Conservation (phyloP, 2,329 filamentous ascomycete genomes). For the Colletotrichum sp. region DNA sequence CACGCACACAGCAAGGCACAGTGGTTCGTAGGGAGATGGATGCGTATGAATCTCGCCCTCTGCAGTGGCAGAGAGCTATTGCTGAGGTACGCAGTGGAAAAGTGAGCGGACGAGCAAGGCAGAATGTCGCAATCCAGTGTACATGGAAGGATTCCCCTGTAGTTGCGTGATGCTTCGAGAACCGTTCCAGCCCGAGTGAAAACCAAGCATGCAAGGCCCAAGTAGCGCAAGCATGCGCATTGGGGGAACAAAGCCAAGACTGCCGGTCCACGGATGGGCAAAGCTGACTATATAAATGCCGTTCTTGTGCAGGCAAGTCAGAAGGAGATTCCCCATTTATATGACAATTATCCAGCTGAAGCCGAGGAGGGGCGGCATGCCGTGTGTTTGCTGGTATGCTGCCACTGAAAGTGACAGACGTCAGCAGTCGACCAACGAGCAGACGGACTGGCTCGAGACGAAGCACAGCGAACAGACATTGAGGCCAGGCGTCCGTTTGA, state of each 20-base stretch:
- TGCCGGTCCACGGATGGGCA: not conserved
- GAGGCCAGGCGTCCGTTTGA: not conserved
- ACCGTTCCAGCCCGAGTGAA: not conserved
- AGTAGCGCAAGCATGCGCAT: not conserved
- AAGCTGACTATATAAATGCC: not conserved
- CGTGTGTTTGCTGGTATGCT: not conserved
- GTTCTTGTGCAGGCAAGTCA: too few relatives aligned
- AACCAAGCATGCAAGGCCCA: not conserved
- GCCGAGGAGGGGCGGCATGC: not conserved
- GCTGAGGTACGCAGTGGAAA: not conserved
- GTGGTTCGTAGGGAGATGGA: not conserved
- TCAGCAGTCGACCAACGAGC: not conserved
- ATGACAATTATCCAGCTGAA: not conserved
- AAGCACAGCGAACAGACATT: not conserved
- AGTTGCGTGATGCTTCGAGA: conserved; percentile 12
- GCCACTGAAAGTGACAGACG: not conserved
- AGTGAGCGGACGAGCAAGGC: not conserved
- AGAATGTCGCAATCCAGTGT: conserved; percentile 11
- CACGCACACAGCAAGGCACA: not conserved
- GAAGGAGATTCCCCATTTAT: not conserved
- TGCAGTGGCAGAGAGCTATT: not conserved
- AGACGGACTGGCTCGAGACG: not conserved
- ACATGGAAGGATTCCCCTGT: conserved; percentile 4
- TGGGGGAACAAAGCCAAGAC: not conserved
- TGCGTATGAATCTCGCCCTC: not conserved